Conservation (phyloP, 768 basidiomycete genomes). For the Mycena maculata region DNA sequence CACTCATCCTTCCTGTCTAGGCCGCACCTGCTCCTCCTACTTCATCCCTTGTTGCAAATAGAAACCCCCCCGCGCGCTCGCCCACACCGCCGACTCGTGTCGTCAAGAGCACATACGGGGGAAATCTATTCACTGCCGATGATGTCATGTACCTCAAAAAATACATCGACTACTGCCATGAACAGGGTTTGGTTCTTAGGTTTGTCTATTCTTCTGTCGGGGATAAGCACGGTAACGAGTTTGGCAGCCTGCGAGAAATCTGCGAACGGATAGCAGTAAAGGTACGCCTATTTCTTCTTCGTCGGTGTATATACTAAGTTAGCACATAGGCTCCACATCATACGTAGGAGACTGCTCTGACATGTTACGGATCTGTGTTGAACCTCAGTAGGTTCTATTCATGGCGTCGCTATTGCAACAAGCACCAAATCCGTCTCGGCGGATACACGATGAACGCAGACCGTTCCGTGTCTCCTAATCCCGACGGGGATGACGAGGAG, state of each 20-base stretch:
- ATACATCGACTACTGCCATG: constrained; percentile 92
- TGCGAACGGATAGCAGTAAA: constrained; percentile 90
- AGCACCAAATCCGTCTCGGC: constrained; percentile 90
- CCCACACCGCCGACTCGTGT: constrained; percentile 87
- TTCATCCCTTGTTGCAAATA: constrained; percentile 72
- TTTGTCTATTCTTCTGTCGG: constrained; percentile 40
- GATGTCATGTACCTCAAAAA: constrained; percentile 86
- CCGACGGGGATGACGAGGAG: constrained; percentile 56
- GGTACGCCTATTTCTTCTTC: constrained; percentile 50
- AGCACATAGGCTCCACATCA: constrained; percentile 81
- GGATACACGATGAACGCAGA: constrained; percentile 83
- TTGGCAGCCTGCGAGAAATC: constrained; percentile 76
- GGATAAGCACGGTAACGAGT: constrained; percentile 1
- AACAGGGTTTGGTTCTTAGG: constrained; percentile 87
- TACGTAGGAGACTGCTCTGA: constrained; percentile 63
- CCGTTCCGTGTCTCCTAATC: constrained; percentile 55
- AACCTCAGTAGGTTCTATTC: constrained; percentile 78
- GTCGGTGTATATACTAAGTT: constrained; percentile 20
- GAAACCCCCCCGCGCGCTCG: constrained; percentile 78
- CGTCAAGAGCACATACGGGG: constrained; percentile 91
- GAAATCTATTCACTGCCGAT: constrained; percentile 87
- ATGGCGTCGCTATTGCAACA: constrained; percentile 93
- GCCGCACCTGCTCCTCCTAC: constrained; percentile 74
- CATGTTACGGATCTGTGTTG: constrained; percentile 12
- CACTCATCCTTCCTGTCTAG: constrained; percentile 44